Evolutionary conservation across 352 stramenopile species (phyloP), one percentile per base, ranked within the genome.

Genomic region (Phytopythium montanum): DNA sequence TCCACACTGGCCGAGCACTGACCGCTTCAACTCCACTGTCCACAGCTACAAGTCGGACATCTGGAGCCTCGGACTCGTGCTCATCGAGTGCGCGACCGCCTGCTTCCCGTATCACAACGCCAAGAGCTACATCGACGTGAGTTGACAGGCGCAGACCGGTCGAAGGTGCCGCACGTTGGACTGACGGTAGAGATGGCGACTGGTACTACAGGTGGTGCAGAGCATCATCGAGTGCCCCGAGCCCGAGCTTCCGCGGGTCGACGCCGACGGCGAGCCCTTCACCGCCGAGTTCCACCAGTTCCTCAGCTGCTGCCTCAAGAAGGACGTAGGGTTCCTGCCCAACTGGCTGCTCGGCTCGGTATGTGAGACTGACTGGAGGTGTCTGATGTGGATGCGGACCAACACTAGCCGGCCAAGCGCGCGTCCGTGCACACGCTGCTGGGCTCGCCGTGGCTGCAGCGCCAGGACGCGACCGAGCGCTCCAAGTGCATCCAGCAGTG

Each of bases 1-100:
- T 1, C 33, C 33, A 23, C 21, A 16, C 42, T 10, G 16, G 25
- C 33, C 6, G 33, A 38, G 0, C 33, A 16, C 33, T 60, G 23
- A 26, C 21, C 55, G n/a, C 25, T 3, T 51, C n/a, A 23, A 44
- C 51, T 34, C 50, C 31, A 38, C 38, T 61, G 49, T 38, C 14
- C 10, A 31, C 36, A 90, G 81, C 69, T 92, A 87, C 70, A 86
- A 87, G 72, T 88, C 77, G 10, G 83, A 92, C 48, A 77, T 92
- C 25, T 92, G 83, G 83, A 88, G 80, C 48, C 64, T 92, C 21
- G 81, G 83, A 0, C 79, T 92, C 29, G 80, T 90, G 29, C 64
- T 92, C 31, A 82, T 92, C 26, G 83, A 90, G 54, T 81, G 76
- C 38, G 81, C 83, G 31, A 89, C 79, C 3, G 72, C 68, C 52